phyloP scores from a whole-genome alignment of 495 filamentous ascomycete genomes.

The Jackrogersella multiformis region DNA sequence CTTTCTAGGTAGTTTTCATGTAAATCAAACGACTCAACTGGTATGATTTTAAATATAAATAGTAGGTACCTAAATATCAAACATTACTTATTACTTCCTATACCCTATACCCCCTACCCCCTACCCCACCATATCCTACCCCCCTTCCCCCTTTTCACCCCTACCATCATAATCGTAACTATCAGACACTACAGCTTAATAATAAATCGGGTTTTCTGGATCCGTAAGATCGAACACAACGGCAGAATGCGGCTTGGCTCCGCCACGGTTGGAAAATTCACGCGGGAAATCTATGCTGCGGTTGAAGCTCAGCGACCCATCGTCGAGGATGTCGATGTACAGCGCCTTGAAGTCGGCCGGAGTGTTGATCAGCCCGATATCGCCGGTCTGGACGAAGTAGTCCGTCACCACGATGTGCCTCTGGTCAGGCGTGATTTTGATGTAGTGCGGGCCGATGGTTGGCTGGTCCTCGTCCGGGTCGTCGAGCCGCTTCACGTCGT shows the following conservation, averaged over 20 bases:
- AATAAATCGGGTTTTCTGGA: constrained; percentile 52
- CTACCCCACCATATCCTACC: too few species aligned
- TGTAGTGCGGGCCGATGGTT: constrained; percentile 69
- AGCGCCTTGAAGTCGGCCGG: constrained; percentile 69
- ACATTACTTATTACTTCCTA: not conserved
- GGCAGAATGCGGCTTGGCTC: constrained; percentile 67
- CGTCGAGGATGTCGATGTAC: constrained; percentile 66
- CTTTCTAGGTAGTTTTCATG: too few species aligned
- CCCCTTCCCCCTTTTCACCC: not conserved
- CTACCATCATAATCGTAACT: not conserved
- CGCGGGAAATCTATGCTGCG: constrained; percentile 65
- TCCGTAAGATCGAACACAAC: constrained; percentile 70
- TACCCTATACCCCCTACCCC: not conserved
- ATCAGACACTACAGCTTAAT: constrained; percentile 31
- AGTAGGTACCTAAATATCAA: not conserved
- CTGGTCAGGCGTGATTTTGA: constrained; percentile 72
- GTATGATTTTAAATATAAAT: too few species aligned
- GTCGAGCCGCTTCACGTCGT: constrained; percentile 68
- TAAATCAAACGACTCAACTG: too few species aligned
- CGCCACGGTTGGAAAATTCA: constrained; percentile 63
- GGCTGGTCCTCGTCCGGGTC: constrained; percentile 67
- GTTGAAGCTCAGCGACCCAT: constrained; percentile 66
- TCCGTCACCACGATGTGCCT: constrained; percentile 70
- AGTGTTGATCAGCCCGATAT: constrained; percentile 68
- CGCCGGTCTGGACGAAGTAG: constrained; percentile 72